Percentiles rank a stretch among this genome's conserved stretches.
Evolutionary conservation across 352 stramenopile species (phyloP).

Genomic region (Globisporangium nunn): DNA sequence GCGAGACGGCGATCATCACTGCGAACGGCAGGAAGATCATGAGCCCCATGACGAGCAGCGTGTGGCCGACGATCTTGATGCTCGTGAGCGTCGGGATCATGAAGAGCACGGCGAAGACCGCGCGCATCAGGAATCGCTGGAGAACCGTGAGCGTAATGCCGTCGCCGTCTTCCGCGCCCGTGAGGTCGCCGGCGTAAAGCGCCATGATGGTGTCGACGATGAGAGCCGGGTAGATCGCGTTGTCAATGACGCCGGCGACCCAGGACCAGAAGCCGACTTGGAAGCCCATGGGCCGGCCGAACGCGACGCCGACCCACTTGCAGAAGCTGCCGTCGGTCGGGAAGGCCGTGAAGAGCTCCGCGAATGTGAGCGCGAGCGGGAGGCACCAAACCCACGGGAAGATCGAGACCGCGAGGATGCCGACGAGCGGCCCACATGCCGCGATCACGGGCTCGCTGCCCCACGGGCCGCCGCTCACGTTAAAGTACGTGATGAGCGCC

Average conservation of each 20-base stretch:
- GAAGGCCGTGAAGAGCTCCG: slow-evolving; percentile 76
- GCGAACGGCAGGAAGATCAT: slow-evolving; percentile 67
- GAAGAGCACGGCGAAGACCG: slow-evolving; percentile 51
- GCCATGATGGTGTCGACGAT: slow-evolving; percentile 67
- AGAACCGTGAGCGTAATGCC: slow-evolving; percentile 11
- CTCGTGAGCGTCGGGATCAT: slow-evolving; percentile 65
- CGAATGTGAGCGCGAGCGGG: slow-evolving; percentile 59
- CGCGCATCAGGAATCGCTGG: slow-evolving; percentile 38
- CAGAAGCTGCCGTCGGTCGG: slow-evolving; percentile 77
- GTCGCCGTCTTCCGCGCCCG: slow-evolving; percentile 7
- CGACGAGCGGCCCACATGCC: slow-evolving; percentile 51
- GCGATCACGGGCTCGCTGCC: slow-evolving; percentile 58
- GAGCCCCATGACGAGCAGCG: slow-evolving; percentile 49
- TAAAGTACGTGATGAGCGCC: slow-evolving; percentile 78
- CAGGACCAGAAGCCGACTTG: slow-evolving; percentile 82
- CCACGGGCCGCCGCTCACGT: slow-evolving; percentile 66
- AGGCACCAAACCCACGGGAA: slow-evolving; percentile 74
- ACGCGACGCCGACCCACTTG: slow-evolving; percentile 73
- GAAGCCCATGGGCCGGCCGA: slow-evolving; percentile 81
- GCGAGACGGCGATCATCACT: slow-evolving; percentile 37
- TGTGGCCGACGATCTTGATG: slow-evolving; percentile 66
- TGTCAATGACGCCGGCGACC: slow-evolving; percentile 77
- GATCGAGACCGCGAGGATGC: slow-evolving; percentile 51
- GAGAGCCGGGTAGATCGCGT: slow-evolving; percentile 79
- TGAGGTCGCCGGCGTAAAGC: slow-evolving; percentile 22